phyloP scores from a whole-genome alignment of 352 stramenopile species.

The Thraustochytrium sp. region DNA sequence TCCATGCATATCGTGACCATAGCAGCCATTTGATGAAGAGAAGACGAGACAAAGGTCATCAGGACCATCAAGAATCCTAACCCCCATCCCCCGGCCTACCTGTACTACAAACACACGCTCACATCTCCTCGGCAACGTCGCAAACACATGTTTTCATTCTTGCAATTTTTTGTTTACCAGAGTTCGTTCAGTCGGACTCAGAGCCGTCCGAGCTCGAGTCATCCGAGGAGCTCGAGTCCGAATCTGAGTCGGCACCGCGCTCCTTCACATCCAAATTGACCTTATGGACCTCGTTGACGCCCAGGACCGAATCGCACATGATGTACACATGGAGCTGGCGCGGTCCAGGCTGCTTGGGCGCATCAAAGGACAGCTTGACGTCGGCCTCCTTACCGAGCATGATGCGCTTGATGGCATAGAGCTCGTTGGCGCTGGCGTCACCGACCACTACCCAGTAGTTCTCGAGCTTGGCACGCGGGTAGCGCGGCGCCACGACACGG shows the following conservation, averaged over 20 bases:
- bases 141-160: too few relatives aligned
- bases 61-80: too few relatives aligned
- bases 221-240: neutral
- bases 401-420: constrained; percentile 95
- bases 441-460: constrained; percentile 98
- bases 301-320: constrained; percentile 97
- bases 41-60: too few relatives aligned
- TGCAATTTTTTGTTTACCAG: too few relatives aligned
- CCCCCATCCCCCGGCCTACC: too few relatives aligned
- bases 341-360: constrained; percentile 83
- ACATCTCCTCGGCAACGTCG: too few relatives aligned
- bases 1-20: too few relatives aligned
- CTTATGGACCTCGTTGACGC: constrained; percentile 96
- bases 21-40: too few relatives aligned
- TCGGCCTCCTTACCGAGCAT: constrained; percentile 72
- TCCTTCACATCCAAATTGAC: constrained; percentile 66
- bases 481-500: constrained; percentile 49
- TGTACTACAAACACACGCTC: too few relatives aligned
- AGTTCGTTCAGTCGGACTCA: neutral
- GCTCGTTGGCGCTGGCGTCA: constrained; percentile 85
- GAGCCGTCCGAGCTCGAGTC: neutral
- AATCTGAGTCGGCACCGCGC: neutral
- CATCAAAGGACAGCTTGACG: constrained; percentile 90
- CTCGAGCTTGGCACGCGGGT: constrained; percentile 84
- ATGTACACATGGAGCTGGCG: constrained; percentile 94